Conservation (phyloP, 257 asterid genomes). For the Solanum sparsipilum region DNA sequence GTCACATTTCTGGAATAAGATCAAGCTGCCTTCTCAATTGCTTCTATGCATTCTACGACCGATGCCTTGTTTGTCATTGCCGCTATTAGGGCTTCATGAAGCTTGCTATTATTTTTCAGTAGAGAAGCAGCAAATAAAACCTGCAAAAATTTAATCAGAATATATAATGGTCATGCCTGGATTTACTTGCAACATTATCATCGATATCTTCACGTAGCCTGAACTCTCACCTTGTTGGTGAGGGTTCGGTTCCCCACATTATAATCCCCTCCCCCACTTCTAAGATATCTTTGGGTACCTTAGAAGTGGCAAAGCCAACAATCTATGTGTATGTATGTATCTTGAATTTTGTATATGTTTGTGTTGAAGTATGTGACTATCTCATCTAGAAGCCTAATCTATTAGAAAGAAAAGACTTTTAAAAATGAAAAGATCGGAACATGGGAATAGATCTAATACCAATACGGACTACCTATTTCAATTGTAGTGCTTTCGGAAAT, state of each 20-base stretch:
- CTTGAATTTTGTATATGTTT: background rate
- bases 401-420: background rate
- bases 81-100: conserved; percentile 68
- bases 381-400: background rate
- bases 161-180: background rate
- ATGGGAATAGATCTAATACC: too few relatives aligned
- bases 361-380: background rate
- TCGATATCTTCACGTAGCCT: background rate
- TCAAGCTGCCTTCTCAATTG: conserved; percentile 60
- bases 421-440: too few relatives aligned
- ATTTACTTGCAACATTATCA: background rate
- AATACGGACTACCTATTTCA: too few relatives aligned
- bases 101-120: conserved; percentile 46
- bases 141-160: conserved; percentile 20
- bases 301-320: background rate
- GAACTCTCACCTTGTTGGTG: too few relatives aligned
- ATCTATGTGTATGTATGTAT: background rate
- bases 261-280: too few relatives aligned
- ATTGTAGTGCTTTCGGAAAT: too few relatives aligned
- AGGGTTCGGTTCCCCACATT: too few relatives aligned
- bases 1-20: background rate
- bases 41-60: conserved; percentile 82
- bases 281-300: background rate
- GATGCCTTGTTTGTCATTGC: conserved; percentile 84
- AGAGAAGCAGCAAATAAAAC: conserved; percentile 80